A percentile compares a stretch with the other conserved stretches of the same genome.
These are phyloP conservation scores for Colletotrichum sp. DNA, from an alignment of 2,329 filamentous ascomycete species.

Conservation along the genomic window DNA sequence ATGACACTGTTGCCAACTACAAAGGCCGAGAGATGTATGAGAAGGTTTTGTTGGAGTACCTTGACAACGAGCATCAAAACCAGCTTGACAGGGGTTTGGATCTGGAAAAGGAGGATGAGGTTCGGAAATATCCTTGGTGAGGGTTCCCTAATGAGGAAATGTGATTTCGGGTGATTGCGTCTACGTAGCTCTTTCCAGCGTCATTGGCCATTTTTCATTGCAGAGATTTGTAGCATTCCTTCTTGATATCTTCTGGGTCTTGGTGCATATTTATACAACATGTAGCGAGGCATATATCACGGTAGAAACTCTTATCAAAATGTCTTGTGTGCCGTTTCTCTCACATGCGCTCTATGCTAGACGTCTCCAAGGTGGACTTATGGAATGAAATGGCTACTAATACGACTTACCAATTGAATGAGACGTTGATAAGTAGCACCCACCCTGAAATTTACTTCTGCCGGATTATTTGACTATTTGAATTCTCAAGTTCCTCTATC, in stretches of 20 bases:
- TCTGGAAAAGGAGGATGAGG: conserved; percentile 63
- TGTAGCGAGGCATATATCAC: background rate
- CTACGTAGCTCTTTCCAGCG: background rate
- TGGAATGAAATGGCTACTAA: background rate
- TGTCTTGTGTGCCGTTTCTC: background rate
- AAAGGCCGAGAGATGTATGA: conserved; percentile 80
- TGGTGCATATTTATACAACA: background rate
- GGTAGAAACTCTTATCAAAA: background rate
- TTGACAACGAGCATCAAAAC: conserved; percentile 76
- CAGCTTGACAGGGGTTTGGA: conserved; percentile 73
- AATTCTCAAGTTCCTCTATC: background rate
- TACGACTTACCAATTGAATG: background rate
- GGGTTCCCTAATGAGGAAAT: accelerated
- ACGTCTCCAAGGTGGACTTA: accelerated
- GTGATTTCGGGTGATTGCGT: background rate
- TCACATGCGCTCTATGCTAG: background rate
- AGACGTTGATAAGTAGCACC: background rate
- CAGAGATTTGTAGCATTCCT: background rate
- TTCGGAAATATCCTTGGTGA: conserved; percentile 65
- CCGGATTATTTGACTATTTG: accelerated
- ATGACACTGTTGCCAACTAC: conserved; percentile 75
- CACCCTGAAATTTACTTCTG: too few relatives aligned
- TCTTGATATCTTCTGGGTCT: background rate
- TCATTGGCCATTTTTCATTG: background rate
- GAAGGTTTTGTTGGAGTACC: conserved; percentile 75